These are phyloP conservation scores for Saccharomyces eubayanus DNA, from an alignment of 805 yeast genomes.

Conservation along the genomic window DNA sequence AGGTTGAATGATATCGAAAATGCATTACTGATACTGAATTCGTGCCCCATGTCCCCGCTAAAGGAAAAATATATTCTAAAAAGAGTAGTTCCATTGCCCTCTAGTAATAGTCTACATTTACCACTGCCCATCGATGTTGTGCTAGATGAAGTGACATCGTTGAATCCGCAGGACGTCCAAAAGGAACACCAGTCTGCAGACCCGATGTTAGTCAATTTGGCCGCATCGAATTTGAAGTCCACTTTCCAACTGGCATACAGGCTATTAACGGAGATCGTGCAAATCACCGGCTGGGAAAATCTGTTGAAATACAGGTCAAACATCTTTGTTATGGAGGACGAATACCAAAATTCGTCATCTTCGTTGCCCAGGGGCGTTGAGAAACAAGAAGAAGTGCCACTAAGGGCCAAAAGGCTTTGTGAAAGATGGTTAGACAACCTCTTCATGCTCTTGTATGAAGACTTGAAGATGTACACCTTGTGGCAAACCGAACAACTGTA, in stretches of 20 bases:
- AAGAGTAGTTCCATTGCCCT: constrained; percentile 44
- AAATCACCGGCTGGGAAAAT: constrained; percentile 66
- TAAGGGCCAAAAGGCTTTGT: constrained; percentile 58
- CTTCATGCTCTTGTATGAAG: constrained; percentile 64
- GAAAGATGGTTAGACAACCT: constrained; percentile 75
- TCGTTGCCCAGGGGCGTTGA: constrained; percentile 5
- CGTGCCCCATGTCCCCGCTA: constrained; percentile 70
- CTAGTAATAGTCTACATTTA: constrained; percentile 42
- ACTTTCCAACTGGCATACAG: constrained; percentile 52
- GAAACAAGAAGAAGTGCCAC: constrained; percentile 24
- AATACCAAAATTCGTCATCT: constrained; percentile 32
- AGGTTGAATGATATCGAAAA: constrained; percentile 58
- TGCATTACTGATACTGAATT: constrained; percentile 62
- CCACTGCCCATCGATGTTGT: constrained; percentile 73
- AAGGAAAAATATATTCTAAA: constrained; percentile 57
- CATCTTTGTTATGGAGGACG: constrained; percentile 64
- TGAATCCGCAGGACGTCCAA: constrained; percentile 57
- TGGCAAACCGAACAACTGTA: constrained; percentile 91
- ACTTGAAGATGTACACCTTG: constrained; percentile 72
- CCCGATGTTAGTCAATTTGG: constrained; percentile 51
- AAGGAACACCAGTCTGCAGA: constrained; percentile 60
- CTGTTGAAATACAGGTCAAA: constrained; percentile 50
- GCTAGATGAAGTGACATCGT: constrained; percentile 55
- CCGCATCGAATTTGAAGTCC: constrained; percentile 59
- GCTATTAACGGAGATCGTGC: constrained; percentile 55